Base-by-base conservation (phyloP, 768 basidiomycete genomes). In the Lentinula aciculospora region DNA sequence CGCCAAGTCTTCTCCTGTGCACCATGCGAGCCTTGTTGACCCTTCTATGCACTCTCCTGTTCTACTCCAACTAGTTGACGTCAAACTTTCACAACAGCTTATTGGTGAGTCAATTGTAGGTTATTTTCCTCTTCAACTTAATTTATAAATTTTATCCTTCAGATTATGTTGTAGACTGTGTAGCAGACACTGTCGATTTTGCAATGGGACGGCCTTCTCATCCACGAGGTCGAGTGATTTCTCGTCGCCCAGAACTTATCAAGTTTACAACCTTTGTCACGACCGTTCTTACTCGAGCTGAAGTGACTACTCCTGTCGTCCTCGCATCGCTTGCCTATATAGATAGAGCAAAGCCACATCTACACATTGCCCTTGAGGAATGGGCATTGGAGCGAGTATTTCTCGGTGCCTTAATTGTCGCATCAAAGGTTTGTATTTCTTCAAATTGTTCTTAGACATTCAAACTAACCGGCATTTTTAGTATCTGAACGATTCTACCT, bases 331-430 rank as follows among this genome's bases (percentile, higher is more conserved):
- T 91, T 55, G 86, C 86, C 67, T 92, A 92, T 70, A 85, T 92
- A 66, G 75, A 84, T 71, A 74, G 90, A 55, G 86, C 89, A 2
- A 85, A 85, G 63, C 86, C 86, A 3, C 87, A 90, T 68, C 78
- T 92, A 40, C 85, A 88, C 66, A 91, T 91, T 62, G 87, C 87
- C 12, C 75, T 88, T 60, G 88, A 90, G 67, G 84, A 89, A 66
- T 91, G 89, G 89, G 92, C 92, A 13, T 78, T 89, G 50, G 92
- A 94, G 71, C 86, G 93, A 40, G 92, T 95, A 28, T 94, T 95
- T 73, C 81, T 95, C 42, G 93, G 93, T 50, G 86, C 92, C 17
- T 70, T 94, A 62, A 93, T 95, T 71, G 77, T 83, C 46, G 92
- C 93, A 7, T 87, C 87, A 73, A 95, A 94, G 79, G 88, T 88